These are phyloP conservation scores for Penicillium verhagenii DNA, from an alignment of 495 filamentous ascomycete genomes.

Conservation along the genomic window DNA sequence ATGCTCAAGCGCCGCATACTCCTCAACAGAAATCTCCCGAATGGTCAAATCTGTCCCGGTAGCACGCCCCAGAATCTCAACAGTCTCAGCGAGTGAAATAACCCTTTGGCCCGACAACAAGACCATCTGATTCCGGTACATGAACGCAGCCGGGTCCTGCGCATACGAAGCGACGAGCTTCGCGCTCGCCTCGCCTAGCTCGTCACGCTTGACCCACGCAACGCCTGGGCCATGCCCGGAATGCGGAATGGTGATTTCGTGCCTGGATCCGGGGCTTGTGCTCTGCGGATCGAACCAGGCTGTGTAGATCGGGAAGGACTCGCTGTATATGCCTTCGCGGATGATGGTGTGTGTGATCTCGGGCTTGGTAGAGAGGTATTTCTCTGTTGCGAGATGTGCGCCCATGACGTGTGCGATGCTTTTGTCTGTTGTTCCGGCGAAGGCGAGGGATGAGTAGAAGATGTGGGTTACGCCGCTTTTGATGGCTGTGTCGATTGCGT, in stretches of 20 bases:
- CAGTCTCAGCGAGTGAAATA: conserved; percentile 40
- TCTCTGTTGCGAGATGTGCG: conserved; percentile 64
- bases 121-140: conserved; percentile 35
- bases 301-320: conserved; percentile 69
- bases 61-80: conserved; percentile 31
- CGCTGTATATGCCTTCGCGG: conserved; percentile 64
- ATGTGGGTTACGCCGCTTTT: conserved; percentile 59
- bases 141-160: conserved; percentile 15
- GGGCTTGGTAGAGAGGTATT: conserved; percentile 45
- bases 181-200: conserved; percentile 49
- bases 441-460: conserved; percentile 67
- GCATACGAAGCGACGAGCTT: conserved; percentile 36
- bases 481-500: conserved; percentile 57
- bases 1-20: conserved; percentile 37
- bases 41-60: conserved; percentile 31
- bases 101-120: conserved; percentile 40
- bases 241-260: conserved; percentile 52
- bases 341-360: conserved; percentile 50
- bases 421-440: conserved; percentile 45
- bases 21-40: conserved; percentile 37
- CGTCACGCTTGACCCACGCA: conserved; percentile 53
- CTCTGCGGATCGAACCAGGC: conserved; percentile 52
- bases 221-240: conserved; percentile 45
- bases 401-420: conserved; percentile 62
- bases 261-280: too few relatives aligned